A percentile compares a stretch with the other conserved stretches of the same genome.
These are phyloP conservation scores for Balamuthia mandrillaris DNA, from an alignment of 208 protist genomes.

Conservation along the genomic window DNA sequence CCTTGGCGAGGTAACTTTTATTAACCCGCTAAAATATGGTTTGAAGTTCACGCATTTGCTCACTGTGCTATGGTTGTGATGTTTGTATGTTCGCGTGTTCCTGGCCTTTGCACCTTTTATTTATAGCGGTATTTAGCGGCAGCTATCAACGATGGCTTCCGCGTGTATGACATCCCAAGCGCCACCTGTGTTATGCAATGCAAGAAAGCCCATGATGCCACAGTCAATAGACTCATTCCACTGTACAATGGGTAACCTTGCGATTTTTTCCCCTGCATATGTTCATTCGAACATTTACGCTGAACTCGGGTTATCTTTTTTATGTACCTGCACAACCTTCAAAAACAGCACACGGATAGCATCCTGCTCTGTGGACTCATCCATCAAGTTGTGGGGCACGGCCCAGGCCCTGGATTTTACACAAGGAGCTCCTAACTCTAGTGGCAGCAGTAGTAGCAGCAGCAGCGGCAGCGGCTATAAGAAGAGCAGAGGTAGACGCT, in stretches of 20 bases:
- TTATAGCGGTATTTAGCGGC: not conserved
- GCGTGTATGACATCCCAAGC: slow-evolving; percentile 2
- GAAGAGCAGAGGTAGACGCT: not conserved
- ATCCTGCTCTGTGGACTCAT: slow-evolving; percentile 17
- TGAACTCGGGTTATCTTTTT: not conserved
- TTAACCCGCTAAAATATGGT: not conserved
- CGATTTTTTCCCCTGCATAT: not conserved
- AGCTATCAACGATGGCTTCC: not conserved
- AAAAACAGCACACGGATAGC: not conserved
- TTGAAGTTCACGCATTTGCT: not conserved
- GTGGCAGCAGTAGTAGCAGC: not conserved
- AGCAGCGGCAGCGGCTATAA: not conserved
- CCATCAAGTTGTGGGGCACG: slow-evolving; percentile 20
- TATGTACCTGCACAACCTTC: not conserved
- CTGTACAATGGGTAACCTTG: slow-evolving; percentile 18
- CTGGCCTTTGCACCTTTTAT: not conserved
- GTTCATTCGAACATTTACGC: not conserved
- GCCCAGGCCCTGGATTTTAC: not conserved
- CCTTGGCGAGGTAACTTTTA: not conserved
- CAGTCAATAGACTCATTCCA: not conserved
- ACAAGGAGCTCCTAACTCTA: not conserved
- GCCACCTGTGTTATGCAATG: not conserved
- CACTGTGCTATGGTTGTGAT: not conserved
- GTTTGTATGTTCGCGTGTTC: not conserved
- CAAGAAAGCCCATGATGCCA: slow-evolving; percentile 13